phyloP scores from a whole-genome alignment of 1,139 yeast genomes.

The Starmera stellimalicola region DNA sequence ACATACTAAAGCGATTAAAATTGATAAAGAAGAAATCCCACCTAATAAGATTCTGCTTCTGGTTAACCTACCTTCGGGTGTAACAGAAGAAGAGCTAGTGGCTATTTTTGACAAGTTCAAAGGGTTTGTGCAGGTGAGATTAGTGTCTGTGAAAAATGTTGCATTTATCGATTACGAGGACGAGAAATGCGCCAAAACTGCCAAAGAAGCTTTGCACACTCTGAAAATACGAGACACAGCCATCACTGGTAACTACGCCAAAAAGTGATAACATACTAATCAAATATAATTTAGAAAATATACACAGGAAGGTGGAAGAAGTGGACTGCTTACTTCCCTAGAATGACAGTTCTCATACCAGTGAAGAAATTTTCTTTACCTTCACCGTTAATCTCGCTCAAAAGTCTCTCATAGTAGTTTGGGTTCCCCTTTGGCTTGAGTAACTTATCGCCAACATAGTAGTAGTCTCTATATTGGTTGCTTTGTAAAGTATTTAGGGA shows the following conservation, averaged over 20 bases:
- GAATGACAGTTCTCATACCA: constrained; percentile 60
- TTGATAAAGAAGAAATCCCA: constrained; percentile 33
- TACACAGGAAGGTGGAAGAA: neutral
- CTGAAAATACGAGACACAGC: constrained; percentile 26
- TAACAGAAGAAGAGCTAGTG: constrained; percentile 33
- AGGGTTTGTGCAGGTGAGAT: constrained; percentile 59
- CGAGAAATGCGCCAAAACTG: constrained; percentile 38
- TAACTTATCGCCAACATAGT: constrained; percentile 56
- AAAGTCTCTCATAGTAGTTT: constrained; percentile 58
- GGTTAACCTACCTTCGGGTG: constrained; percentile 49
- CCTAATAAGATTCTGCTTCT: constrained; percentile 66
- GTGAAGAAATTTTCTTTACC: constrained; percentile 54
- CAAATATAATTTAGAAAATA: neutral
- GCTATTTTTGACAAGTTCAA: constrained; percentile 36
- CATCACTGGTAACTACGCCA: constrained; percentile 40
- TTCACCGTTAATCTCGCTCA: constrained; percentile 67
- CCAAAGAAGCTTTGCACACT: constrained; percentile 29
- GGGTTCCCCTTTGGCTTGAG: constrained; percentile 79
- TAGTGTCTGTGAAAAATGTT: constrained; percentile 56
- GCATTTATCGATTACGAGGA: constrained; percentile 75
- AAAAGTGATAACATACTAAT: constrained; percentile 26
- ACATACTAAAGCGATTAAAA: constrained; percentile 19
- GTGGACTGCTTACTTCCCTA: constrained; percentile 38
- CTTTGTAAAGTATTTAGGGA: constrained; percentile 50
- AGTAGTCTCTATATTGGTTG: constrained; percentile 56